Conservation (phyloP, 2,329 filamentous ascomycete species). For the Drechslerella stenobrocha region DNA sequence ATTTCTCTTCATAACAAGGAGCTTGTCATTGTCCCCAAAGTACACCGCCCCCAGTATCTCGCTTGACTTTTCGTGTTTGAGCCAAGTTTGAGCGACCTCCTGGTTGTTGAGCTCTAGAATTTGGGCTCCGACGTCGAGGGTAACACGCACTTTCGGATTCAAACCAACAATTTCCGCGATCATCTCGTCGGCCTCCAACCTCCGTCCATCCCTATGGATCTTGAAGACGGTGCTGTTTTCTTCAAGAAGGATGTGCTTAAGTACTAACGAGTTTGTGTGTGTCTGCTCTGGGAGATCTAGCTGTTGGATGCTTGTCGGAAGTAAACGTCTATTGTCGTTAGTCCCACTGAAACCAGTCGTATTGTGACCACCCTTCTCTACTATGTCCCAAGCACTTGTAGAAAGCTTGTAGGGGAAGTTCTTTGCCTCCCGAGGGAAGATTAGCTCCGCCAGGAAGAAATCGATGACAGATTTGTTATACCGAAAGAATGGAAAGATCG, state of each 20-base stretch:
- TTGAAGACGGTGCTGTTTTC: slow-evolving; percentile 21
- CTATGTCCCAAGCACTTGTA: slow-evolving; percentile 70
- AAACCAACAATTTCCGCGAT: slow-evolving; percentile 58
- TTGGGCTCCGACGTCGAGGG: slow-evolving; percentile 72
- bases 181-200: slow-evolving; percentile 55
- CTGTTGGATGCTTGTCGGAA: slow-evolving; percentile 64
- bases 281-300: slow-evolving; percentile 61
- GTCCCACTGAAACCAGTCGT: slow-evolving; percentile 72
- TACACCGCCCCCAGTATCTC: slow-evolving; percentile 60
- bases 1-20: slow-evolving; percentile 61
- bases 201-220: slow-evolving; percentile 52
- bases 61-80: slow-evolving; percentile 53
- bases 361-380: slow-evolving; percentile 55
- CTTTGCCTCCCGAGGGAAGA: slow-evolving; percentile 66
- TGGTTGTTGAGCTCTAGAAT: slow-evolving; percentile 67
- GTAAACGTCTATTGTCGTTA: slow-evolving; percentile 64
- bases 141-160: slow-evolving; percentile 60
- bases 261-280: slow-evolving; percentile 70
- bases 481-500: slow-evolving; percentile 62
- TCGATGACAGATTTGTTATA: slow-evolving; percentile 64
- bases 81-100: slow-evolving; percentile 62
- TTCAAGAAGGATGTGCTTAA: slow-evolving; percentile 55
- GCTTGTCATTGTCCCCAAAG: slow-evolving; percentile 62
- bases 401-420: slow-evolving; percentile 68
- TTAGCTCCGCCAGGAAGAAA: slow-evolving; percentile 64